Percentiles rank a stretch among this genome's conserved stretches.
phyloP scores from a whole-genome alignment of 1,139 yeast species.

The Geotrichum citri-aurantii region DNA sequence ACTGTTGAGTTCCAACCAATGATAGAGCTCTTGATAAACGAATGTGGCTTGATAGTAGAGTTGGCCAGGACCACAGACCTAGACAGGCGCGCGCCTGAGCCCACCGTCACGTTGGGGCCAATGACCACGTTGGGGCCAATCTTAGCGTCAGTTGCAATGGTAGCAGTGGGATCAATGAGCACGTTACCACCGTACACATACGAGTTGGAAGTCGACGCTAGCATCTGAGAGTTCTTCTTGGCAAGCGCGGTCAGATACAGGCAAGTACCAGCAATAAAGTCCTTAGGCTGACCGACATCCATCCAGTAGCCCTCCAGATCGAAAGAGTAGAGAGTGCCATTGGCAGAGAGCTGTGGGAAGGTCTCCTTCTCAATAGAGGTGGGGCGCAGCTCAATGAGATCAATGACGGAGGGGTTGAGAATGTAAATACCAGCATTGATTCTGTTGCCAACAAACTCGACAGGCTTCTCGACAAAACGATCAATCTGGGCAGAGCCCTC shows the following conservation, averaged over 20 bases:
- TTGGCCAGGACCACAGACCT: conserved; percentile 90
- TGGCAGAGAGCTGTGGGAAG: conserved; percentile 91
- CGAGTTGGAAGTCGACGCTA: conserved; percentile 56
- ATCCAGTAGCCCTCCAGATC: conserved; percentile 99
- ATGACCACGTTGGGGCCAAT: conserved; percentile 98
- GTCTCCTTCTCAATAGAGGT: conserved; percentile 99
- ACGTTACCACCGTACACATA: conserved; percentile 91
- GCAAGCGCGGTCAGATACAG: conserved; percentile 83
- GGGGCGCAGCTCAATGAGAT: conserved; percentile 94
- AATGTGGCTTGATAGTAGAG: conserved; percentile 93
- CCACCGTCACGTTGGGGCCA: conserved; percentile 94
- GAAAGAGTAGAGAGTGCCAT: conserved; percentile 84
- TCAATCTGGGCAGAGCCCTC: conserved; percentile 90
- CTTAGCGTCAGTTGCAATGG: conserved; percentile 85
- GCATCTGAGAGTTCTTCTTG: conserved; percentile 68
- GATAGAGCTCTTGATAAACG: conserved; percentile 95
- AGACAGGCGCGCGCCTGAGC: conserved; percentile 98
- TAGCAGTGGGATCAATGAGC: conserved; percentile 90
- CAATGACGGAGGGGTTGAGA: conserved; percentile 93
- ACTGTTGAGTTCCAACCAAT: conserved; percentile 99
- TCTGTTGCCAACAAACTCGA: conserved; percentile 84
- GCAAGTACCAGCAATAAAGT: conserved; percentile 94
- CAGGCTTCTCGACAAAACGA: conserved; percentile 99
- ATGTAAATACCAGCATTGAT: conserved; percentile 96
- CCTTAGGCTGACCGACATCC: conserved; percentile 99